Base-by-base conservation (phyloP, 2,329 filamentous ascomycete genomes). In the Helotiales sp. region DNA sequence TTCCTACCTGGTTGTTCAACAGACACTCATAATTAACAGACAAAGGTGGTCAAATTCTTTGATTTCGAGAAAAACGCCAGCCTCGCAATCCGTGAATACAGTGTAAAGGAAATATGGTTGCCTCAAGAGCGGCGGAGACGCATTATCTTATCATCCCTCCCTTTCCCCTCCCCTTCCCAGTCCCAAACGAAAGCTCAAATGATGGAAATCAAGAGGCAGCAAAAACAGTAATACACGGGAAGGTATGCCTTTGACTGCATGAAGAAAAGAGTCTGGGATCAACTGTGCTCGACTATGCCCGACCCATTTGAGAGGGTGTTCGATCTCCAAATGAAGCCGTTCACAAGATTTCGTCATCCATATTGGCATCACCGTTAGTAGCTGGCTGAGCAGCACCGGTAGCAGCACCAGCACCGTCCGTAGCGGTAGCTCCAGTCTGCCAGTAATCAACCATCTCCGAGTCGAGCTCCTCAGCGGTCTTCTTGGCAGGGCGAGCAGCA, bases 401-500 rank as follows among this genome's bases (percentile, higher is more conserved):
- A 40, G 70, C 65, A 61, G 71, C 69, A 40, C 69, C 79, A 71
- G 85, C 85, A 69, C 83, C 81, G 63, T 80, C 78, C 67, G 84
- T 80, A 61, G 81, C 79, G 47, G 82, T 81, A 69, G 82, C 81
- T 72, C 83, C 83, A 61, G 80, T 81, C 71, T 81, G 77, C 78
- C 96, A 98, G 83, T 99, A 99, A 80, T 98, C 96, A 22, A 89
- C 90, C 96, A 99, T 99, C 80, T 99, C 96, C 4, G 93, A 93
- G 79, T 99, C 96, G 28, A 99, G 89, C 82, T 99, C 94, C 78
- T 97, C 95, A 1, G 91, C 89, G 0, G 93, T 97, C 91, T 98
- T 98, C 83, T 96, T 84, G 76, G 89, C 82, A 73, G 91, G 85
- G 75, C 91, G 87, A 71, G 85, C 83, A 76, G 83, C 90, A 73